A percentile compares a stretch with the other conserved stretches of the same genome.
Evolutionary conservation across 1,284 basidiomycete genomes (phyloP).

Genomic region (Ceratobasidium sp.): DNA sequence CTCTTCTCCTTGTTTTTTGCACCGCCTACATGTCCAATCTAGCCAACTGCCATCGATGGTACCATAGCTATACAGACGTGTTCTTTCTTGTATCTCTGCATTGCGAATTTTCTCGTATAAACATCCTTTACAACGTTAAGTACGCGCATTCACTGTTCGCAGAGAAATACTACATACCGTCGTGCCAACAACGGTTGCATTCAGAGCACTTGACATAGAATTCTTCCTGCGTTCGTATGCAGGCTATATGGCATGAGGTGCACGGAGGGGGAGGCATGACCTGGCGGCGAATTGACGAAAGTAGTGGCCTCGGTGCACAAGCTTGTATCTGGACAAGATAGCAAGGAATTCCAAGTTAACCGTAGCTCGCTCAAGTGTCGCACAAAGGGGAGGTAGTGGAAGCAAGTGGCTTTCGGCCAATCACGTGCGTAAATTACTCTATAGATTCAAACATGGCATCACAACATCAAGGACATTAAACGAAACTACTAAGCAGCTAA

Average conservation of each 20-base stretch:
- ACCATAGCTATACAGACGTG: not conserved
- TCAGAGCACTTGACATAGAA: not conserved
- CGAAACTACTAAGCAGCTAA: not conserved
- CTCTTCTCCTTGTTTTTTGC: conserved; percentile 5
- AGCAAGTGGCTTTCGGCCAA: not conserved
- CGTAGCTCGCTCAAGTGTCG: not conserved
- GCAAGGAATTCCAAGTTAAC: not conserved
- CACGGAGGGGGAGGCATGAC: not conserved
- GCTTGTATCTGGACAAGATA: not conserved
- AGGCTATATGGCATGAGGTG: not conserved
- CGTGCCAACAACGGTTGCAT: not conserved
- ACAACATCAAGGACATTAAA: conserved; percentile 1
- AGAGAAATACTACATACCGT: not conserved
- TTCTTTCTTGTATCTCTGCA: not conserved
- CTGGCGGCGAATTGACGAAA: not conserved
- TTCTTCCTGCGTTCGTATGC: not conserved
- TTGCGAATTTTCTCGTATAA: not conserved
- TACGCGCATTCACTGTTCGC: not conserved
- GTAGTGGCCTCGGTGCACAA: not conserved
- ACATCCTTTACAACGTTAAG: not conserved
- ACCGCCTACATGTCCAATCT: conserved; percentile 10
- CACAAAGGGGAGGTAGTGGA: not conserved
- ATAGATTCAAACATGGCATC: conserved; percentile 21
- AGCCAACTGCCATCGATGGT: not conserved
- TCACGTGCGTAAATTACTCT: conserved; percentile 21